These are phyloP conservation scores for Zygnema cylindricum DNA, from an alignment of 139 green algal species.

Conservation along the genomic window DNA sequence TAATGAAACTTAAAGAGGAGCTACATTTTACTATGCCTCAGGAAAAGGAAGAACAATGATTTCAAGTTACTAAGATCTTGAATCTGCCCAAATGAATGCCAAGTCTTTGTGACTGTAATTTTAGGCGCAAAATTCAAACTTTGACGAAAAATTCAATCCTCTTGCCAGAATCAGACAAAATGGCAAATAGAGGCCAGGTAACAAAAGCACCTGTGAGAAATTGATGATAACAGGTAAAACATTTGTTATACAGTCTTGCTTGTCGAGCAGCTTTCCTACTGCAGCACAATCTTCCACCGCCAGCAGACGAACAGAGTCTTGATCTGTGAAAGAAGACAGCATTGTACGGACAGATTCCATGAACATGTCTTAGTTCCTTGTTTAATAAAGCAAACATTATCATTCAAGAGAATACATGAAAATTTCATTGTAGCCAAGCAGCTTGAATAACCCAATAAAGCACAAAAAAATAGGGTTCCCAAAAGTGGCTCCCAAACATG, in stretches of 20 bases:
- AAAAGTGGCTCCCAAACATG: too few relatives aligned
- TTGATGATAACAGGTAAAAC: slow-evolving; percentile 89
- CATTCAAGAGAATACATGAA: background rate
- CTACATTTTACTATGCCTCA: too few relatives aligned
- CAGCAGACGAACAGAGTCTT: slow-evolving; percentile 96
- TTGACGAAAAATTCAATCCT: background rate
- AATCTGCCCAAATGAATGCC: too few relatives aligned
- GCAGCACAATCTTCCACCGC: slow-evolving; percentile 88
- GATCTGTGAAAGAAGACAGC: slow-evolving; percentile 74
- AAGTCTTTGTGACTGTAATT: background rate
- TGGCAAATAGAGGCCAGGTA: background rate
- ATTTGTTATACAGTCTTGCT: slow-evolving; percentile 73
- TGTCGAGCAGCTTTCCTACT: slow-evolving; percentile 79
- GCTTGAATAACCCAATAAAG: too few relatives aligned
- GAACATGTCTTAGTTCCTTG: background rate
- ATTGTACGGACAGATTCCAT: slow-evolving; percentile 9
- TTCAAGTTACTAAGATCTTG: too few relatives aligned
- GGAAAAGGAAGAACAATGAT: too few relatives aligned
- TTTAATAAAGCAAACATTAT: background rate
- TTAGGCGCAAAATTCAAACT: background rate
- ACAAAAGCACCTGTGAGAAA: slow-evolving; percentile 77
- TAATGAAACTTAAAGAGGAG: too few relatives aligned
- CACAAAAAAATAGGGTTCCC: too few relatives aligned
- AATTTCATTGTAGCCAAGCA: background rate
- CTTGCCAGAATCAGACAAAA: too few relatives aligned